Evolutionary conservation across 2,329 filamentous ascomycete species (phyloP), one percentile per base, ranked within the genome.

Genomic region (Xylariaceae sp.): DNA sequence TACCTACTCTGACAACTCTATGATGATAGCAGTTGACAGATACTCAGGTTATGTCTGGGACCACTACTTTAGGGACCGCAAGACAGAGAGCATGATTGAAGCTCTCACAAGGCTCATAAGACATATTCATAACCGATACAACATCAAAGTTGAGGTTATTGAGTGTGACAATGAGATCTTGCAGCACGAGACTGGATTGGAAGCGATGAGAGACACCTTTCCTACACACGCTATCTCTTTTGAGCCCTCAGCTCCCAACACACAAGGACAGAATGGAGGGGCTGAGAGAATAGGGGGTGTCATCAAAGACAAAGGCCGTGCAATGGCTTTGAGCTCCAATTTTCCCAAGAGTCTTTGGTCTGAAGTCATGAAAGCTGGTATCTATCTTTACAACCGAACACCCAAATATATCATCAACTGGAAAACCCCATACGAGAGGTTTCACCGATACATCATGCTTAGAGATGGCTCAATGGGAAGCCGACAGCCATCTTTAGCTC

Each of bases 401-500:
- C 49, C 49, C 7, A 18, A 13, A 7, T 23, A 13, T 4, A n/a
- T 39, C 9, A 17, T 49, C n/a, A n/a, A 7, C 30, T 56, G 45
- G 53, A 56, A 17, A 37, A 34, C 53, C 2, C 53, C 53, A n/a
- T 55, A 55, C 18, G 53, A 55, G 17, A 34, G 13, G 10, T 48
- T 55, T 15, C 44, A 55, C 53, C 2, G 2, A 2, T 48, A 55
- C 53, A 8, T 55, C 10, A 9, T n/a, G 8, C 9, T 3, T 7
- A 6, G 53, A 4, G n/a, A 13, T 18, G 7, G 35, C 35, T 39
- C 34, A 13, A 10, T 11, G 2, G 39, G 17, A 3, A 13, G 48
- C 13, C 9, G 23, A 13, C 47, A 4, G 7, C 53, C 53, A 6
- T 3, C n/a, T 2, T 6, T 34, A 5, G 17, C 10, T 5, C 53